Evolutionary conservation across 305 asterid genomes (phyloP).

Genomic region (Andrographis paniculata): DNA sequence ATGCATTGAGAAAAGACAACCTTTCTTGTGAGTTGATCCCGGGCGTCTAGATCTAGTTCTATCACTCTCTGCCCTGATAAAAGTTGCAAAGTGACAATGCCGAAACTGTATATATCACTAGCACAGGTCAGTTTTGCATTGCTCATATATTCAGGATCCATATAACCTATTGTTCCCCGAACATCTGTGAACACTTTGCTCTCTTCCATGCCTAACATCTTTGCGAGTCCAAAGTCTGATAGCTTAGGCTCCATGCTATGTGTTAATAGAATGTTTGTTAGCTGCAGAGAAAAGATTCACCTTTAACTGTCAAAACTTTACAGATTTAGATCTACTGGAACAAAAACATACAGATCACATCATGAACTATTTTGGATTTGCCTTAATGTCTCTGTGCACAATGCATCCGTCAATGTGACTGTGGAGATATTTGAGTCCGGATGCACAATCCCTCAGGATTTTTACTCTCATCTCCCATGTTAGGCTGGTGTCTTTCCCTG

Average conservation of each 20-base stretch:
- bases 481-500: constrained; percentile 56
- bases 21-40: constrained; percentile 83
- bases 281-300: constrained; percentile 27
- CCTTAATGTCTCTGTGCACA: constrained; percentile 88
- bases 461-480: constrained; percentile 62
- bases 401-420: constrained; percentile 62
- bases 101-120: constrained; percentile 77
- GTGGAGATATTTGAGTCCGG: constrained; percentile 69
- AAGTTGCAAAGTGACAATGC: constrained; percentile 70
- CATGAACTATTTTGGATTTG: constrained; percentile 7
- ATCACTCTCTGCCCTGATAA: constrained; percentile 72
- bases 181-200: constrained; percentile 77
- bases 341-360: background rate
- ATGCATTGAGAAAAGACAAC: constrained; percentile 20
- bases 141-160: constrained; percentile 95
- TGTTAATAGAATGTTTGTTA: constrained; percentile 72
- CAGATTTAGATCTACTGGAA: background rate
- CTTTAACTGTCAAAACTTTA: background rate
- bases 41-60: constrained; percentile 64
- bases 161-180: constrained; percentile 74
- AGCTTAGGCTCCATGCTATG: constrained; percentile 57
- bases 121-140: constrained; percentile 79
- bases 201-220: constrained; percentile 67
- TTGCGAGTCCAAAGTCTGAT: constrained; percentile 77
- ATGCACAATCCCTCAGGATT: constrained; percentile 62